Base-by-base conservation (phyloP, 164 flowering plant species). In the Litsea cubeba region DNA sequence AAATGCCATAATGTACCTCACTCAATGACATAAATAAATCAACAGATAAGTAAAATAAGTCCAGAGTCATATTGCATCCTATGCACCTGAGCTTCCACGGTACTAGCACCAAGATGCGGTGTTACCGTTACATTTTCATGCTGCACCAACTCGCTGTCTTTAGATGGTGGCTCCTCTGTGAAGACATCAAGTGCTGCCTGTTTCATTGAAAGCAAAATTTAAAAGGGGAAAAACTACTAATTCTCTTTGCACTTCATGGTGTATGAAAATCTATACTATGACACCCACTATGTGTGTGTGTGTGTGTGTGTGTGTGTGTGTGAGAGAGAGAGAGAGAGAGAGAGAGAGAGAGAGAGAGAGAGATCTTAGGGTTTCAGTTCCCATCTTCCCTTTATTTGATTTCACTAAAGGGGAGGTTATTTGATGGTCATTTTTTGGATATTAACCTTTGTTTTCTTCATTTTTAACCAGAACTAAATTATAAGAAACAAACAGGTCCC, bases 181-280 rank as follows among this genome's bases (percentile, higher is more conserved):
- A 92, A 92, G 69, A 92, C 97, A 84, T 90, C 97, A 65, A 92
- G 89, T 62, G 97, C 97, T 3, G 97, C 97, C 93, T 91, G 84
- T 64, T 28, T 40, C 76, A 71, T 17, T 18, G 30, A 66, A 63
- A 60, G 24, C 30, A 68, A 10, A 60, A 62, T 74, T 12, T n/a
- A 54, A 54, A 54, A 14, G 60, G 15, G 20, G 12, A 54, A 54
- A 40, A 40, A 8, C 46, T 30, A 23, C 18, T 65, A 2, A 25
- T 7, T 62, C 60, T 15, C 60, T 54, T 54, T 54, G 60, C n/a
- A 15, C 60, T 54, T 54, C 60, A 18, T 54, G n/a, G 60, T 17
- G 17, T 14, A 54, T 15, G 12, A 15, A 15, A 54, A 54, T 15
- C 60, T 15, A 20, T 20, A 54, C 3, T 54, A 17, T 3, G 17